Conservation (phyloP, 352 stramenopile species). For the Phytophthora pluvialis region DNA sequence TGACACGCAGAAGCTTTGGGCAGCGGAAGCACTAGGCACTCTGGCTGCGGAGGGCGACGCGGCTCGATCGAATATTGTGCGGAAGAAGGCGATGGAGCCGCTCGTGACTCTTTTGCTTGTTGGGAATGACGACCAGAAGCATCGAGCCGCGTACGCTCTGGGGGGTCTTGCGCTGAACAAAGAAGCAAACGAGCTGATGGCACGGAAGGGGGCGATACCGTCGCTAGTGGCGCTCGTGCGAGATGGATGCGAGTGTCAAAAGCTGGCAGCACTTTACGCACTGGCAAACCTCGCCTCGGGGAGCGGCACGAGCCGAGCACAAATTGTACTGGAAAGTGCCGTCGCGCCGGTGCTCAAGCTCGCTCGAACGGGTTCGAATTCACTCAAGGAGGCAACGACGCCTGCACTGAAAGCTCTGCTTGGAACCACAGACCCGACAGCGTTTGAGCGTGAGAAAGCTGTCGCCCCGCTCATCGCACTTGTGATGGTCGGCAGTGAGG, state of each 20-base stretch:
- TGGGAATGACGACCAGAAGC: background rate
- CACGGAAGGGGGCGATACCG: background rate
- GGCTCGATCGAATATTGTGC: background rate
- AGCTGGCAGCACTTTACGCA: background rate
- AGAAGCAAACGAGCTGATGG: background rate
- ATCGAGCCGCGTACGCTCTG: background rate
- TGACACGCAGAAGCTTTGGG: background rate
- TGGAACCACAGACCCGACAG: background rate
- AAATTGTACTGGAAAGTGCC: too few relatives aligned
- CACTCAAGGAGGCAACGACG: background rate
- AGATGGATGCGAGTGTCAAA: background rate
- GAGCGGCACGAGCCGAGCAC: too few relatives aligned
- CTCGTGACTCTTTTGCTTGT: background rate
- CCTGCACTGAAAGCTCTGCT: background rate
- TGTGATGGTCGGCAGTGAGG: background rate
- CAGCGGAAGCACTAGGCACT: background rate
- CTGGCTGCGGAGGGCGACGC: background rate
- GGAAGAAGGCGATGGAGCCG: background rate
- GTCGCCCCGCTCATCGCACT: background rate
- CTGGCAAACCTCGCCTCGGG: too few relatives aligned
- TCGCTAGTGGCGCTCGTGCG: background rate
- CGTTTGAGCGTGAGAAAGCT: background rate
- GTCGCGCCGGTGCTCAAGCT: too few relatives aligned
- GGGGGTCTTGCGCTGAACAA: background rate
- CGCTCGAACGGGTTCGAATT: too few relatives aligned